These are phyloP conservation scores for Adansonia gregorii DNA, from an alignment of 441 rosid genomes.

Conservation along the genomic window DNA sequence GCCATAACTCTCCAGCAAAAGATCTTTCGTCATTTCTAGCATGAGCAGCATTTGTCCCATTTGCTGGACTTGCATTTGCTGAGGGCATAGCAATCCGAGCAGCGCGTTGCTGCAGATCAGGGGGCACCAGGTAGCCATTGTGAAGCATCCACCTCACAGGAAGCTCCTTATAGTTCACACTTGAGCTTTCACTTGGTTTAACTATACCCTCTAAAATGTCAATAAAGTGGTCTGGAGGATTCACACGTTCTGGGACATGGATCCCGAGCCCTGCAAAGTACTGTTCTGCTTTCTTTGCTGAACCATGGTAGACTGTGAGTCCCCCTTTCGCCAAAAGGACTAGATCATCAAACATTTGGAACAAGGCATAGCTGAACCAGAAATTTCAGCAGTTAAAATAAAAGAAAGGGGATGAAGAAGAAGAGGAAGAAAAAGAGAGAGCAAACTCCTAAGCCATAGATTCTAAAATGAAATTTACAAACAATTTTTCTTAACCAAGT, in stretches of 20 bases:
- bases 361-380: constrained; percentile 81
- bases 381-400: constrained; percentile 22
- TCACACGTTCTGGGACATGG: constrained; percentile 77
- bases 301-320: constrained; percentile 78
- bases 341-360: constrained; percentile 84
- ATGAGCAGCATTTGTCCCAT: constrained; percentile 30
- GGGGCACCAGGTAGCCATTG: constrained; percentile 71
- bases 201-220: constrained; percentile 89
- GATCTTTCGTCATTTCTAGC: constrained; percentile 51
- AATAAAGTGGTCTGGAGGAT: constrained; percentile 91
- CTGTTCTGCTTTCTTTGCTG: constrained; percentile 73
- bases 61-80: constrained; percentile 26
- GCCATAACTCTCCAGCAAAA: constrained; percentile 84
- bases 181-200: constrained; percentile 43
- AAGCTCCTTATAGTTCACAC: constrained; percentile 60
- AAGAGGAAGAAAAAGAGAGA: not conserved
- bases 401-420: too few species aligned
- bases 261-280: constrained; percentile 87
- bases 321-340: constrained; percentile 93
- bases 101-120: constrained; percentile 60
- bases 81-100: constrained; percentile 37
- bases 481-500: not conserved
- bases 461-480: constrained; percentile 15
- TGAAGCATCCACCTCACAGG: constrained; percentile 94
- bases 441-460: not conserved